Conservation (phyloP, 2,329 filamentous ascomycete species). For the Colletotrichum liaoningense region DNA sequence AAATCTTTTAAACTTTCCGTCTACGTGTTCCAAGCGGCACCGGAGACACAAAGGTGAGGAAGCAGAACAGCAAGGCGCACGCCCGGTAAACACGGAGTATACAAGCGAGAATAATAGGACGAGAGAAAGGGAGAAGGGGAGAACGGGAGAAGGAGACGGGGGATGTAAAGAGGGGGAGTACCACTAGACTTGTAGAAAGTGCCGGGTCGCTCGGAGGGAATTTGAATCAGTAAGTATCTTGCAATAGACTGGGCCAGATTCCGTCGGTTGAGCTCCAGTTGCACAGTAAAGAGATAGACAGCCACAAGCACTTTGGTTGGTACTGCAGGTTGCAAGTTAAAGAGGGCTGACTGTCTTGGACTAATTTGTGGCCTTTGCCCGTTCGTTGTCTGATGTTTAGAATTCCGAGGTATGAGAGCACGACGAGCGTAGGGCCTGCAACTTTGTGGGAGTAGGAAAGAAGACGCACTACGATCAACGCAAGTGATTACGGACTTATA, state of each 20-base stretch:
- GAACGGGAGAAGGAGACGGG: not conserved
- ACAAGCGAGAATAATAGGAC: not conserved
- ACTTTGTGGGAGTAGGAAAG: not conserved
- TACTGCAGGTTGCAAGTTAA: not conserved
- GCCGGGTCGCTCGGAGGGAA: slow-evolving; percentile 8
- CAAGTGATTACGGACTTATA: not conserved
- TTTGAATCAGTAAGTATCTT: not conserved
- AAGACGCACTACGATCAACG: not conserved
- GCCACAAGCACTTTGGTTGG: not conserved
- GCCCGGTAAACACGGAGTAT: not conserved
- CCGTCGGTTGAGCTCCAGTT: not conserved
- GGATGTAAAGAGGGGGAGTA: not conserved
- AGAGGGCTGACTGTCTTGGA: not conserved
- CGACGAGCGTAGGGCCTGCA: not conserved
- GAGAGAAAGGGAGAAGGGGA: not conserved
- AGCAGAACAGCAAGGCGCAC: not conserved
- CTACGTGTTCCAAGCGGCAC: not conserved
- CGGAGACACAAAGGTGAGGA: not conserved
- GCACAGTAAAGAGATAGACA: not conserved
- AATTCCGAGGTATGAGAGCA: not conserved
- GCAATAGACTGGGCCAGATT: not conserved
- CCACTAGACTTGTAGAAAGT: not conserved
- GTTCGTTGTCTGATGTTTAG: not conserved
- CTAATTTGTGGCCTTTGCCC: not conserved
- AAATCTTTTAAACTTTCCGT: not conserved